A percentile compares a stretch with the other conserved stretches of the same genome.
phyloP scores from a whole-genome alignment of 2,329 filamentous ascomycete genomes.

The Albifimbria verrucaria region DNA sequence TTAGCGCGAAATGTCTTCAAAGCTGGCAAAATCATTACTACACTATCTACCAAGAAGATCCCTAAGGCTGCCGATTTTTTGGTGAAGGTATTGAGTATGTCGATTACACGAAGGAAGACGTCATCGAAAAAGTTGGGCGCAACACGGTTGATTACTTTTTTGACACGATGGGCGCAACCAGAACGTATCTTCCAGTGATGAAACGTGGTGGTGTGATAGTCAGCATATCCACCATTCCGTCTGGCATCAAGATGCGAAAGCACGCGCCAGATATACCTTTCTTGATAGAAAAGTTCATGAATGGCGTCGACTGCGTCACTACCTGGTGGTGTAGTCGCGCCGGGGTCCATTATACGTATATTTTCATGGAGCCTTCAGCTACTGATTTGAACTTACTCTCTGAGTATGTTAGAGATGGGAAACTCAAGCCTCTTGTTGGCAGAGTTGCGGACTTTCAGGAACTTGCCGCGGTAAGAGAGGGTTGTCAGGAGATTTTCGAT shows the following conservation, averaged over 20 bases:
- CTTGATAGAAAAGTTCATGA: background rate
- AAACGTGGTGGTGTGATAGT: background rate
- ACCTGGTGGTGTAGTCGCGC: background rate
- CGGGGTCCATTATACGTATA: constrained; percentile 9
- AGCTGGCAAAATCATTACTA: constrained; percentile 41
- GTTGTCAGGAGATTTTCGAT: background rate
- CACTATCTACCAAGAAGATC: constrained; percentile 40
- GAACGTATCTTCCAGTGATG: background rate
- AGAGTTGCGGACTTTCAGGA: background rate
- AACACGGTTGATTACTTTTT: background rate
- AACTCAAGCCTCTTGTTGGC: background rate
- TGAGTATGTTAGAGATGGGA: background rate
- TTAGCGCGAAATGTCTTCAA: constrained; percentile 41
- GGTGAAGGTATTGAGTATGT: constrained; percentile 22
- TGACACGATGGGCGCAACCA: background rate
- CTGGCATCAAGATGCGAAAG: background rate
- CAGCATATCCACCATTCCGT: background rate
- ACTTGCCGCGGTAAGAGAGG: background rate
- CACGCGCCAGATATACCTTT: background rate
- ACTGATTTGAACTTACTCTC: background rate
- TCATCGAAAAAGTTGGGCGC: background rate
- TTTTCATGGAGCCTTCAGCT: constrained; percentile 3
- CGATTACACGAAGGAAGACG: background rate
- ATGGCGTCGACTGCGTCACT: background rate
- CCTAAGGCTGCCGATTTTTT: constrained; percentile 30